Percentiles rank a stretch among this genome's conserved stretches.
phyloP scores from a whole-genome alignment of 352 stramenopile genomes.

The Pythium grandisporangium region DNA sequence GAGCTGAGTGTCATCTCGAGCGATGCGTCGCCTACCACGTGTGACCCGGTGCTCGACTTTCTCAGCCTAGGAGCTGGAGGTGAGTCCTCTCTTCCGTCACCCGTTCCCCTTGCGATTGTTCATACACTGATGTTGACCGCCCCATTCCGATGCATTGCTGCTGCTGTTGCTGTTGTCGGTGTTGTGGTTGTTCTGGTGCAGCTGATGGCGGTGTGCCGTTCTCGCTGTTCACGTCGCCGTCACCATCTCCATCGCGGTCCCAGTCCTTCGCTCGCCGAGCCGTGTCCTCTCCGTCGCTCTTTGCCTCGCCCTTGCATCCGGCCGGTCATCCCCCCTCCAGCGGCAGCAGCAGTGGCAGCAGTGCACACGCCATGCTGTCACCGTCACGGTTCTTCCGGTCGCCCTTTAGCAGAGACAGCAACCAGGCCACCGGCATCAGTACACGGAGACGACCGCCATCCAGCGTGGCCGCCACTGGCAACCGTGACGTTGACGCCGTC shows the following conservation, averaged over 20 bases:
- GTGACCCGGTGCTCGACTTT: conserved; percentile 25
- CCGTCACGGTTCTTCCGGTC: conserved; percentile 75
- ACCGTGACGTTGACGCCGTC: too few species aligned
- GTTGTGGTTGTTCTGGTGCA: not conserved
- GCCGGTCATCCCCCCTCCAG: too few species aligned
- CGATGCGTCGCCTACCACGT: conserved; percentile 11
- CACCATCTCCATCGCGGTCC: too few species aligned
- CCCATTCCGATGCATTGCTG: not conserved
- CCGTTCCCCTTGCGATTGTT: too few species aligned
- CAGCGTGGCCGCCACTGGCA: conserved; percentile 1
- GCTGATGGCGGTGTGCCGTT: conserved; percentile 17
- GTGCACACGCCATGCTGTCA: conserved; percentile 26
- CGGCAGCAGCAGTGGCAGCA: not conserved
- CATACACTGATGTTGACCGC: not conserved
- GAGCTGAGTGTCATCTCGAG: conserved; percentile 40
- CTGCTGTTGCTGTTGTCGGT: not conserved
- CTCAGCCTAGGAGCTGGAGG: conserved; percentile 19
- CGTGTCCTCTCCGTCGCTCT: too few species aligned
- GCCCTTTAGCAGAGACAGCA: conserved; percentile 19
- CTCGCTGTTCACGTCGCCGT: conserved; percentile 45
- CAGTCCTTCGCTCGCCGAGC: too few species aligned
- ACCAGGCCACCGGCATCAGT: too few species aligned
- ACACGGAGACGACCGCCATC: too few species aligned
- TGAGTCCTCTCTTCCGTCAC: too few species aligned
- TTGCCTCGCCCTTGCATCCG: too few species aligned